Evolutionary conservation across 352 stramenopile species (phyloP).

Genomic region (Phytopythium cucurbitacearum): DNA sequence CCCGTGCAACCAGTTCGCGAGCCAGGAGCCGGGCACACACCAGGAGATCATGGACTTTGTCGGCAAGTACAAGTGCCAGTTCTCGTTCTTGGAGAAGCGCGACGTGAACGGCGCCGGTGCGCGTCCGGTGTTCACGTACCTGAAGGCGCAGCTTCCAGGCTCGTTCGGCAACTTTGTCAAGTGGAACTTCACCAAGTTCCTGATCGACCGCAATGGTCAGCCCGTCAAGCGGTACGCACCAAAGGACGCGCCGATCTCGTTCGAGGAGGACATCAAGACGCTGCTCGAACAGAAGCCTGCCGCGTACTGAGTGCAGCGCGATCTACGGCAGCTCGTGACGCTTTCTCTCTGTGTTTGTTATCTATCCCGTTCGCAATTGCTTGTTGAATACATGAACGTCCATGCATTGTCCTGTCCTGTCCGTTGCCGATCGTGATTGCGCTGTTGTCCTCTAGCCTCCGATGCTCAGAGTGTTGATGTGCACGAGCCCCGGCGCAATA

Average conservation of each 20-base stretch:
- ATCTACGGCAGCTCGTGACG: not conserved
- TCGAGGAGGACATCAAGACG: conserved; percentile 76
- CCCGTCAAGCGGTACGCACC: conserved; percentile 73
- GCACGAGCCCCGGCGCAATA: too few relatives aligned
- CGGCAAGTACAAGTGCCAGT: conserved; percentile 23
- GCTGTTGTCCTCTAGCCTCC: too few relatives aligned
- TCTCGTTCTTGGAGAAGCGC: conserved; percentile 52
- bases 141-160: conserved; percentile 46
- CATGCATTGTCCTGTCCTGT: too few relatives aligned
- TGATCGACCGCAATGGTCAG: conserved; percentile 86
- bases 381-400: not conserved
- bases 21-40: conserved; percentile 54
- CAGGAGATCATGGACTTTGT: conserved; percentile 45
- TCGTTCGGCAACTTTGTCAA: conserved; percentile 66
- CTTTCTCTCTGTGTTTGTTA: not conserved
- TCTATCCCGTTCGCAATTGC: too few relatives aligned
- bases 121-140: conserved; percentile 64
- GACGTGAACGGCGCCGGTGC: conserved; percentile 73
- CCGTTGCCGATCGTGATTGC: too few relatives aligned
- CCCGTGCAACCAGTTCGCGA: conserved; percentile 78
- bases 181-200: conserved; percentile 92
- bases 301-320: not conserved
- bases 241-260: conserved; percentile 57
- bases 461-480: too few relatives aligned
- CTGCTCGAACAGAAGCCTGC: conserved; percentile 36